Conservation (phyloP, 164 flowering plant genomes). For the Piper betle region DNA sequence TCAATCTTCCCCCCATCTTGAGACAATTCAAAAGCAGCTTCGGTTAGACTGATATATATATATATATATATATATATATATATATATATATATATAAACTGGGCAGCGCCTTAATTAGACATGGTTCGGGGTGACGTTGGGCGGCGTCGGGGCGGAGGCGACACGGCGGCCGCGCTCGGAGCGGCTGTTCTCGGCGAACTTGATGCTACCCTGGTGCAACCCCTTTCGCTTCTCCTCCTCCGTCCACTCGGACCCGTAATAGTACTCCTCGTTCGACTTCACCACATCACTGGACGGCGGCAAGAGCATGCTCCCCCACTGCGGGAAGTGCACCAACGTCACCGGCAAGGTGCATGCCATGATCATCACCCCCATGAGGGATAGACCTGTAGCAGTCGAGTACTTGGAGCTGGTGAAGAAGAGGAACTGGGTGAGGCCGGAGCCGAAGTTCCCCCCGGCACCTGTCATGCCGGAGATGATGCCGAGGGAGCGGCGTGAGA, state of each 20-base stretch:
- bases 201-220: conserved; percentile 25
- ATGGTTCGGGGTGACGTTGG: conserved; percentile 31
- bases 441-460: conserved; percentile 76
- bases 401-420: conserved; percentile 1
- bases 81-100: too few relatives aligned
- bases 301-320: conserved; percentile 84
- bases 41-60: too few relatives aligned
- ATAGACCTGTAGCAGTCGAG: conserved; percentile 32
- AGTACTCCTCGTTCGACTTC: too few relatives aligned
- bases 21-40: too few relatives aligned
- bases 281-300: conserved; percentile 19
- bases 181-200: conserved; percentile 63
- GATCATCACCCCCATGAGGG: conserved; percentile 18
- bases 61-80: too few relatives aligned
- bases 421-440: conserved; percentile 52
- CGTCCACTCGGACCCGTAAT: too few relatives aligned
- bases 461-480: conserved; percentile 69
- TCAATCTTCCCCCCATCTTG: too few relatives aligned
- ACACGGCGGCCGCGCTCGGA: conserved; percentile 48
- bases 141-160: conserved; percentile 41
- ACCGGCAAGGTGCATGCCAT: too few relatives aligned
- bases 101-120: conserved; percentile 3
- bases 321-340: conserved; percentile 20
- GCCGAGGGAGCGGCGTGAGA: conserved; percentile 63
- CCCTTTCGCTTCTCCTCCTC: too few relatives aligned